phyloP scores from a whole-genome alignment of 2,329 filamentous ascomycete species.

The Daldinia eschscholtzii region DNA sequence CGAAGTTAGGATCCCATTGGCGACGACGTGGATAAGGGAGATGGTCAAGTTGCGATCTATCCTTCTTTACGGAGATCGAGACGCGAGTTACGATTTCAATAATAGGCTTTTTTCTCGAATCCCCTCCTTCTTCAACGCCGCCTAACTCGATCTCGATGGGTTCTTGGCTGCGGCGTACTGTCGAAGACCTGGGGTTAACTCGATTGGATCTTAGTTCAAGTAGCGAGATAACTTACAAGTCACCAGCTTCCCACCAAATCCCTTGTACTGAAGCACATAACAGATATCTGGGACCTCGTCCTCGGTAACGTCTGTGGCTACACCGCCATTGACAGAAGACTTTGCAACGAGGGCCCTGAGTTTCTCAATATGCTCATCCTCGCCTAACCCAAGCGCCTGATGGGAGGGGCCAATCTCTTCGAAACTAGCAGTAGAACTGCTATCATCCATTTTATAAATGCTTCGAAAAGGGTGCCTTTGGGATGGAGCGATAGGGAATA shows the following conservation, averaged over 20 bases:
- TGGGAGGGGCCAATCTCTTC: not conserved
- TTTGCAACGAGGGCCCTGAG: slow-evolving; percentile 1
- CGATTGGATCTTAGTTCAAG: not conserved
- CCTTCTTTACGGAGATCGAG: not conserved
- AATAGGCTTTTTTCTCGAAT: not conserved
- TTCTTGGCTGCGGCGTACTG: slow-evolving; percentile 1
- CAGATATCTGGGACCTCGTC: slow-evolving; percentile 57
- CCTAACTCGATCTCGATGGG: not conserved
- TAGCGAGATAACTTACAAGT: slow-evolving; percentile 50
- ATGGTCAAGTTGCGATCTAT: not conserved
- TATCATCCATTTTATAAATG: slow-evolving; percentile 2
- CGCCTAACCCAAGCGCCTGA: not conserved
- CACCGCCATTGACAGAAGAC: not conserved
- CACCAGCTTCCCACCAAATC: slow-evolving; percentile 51
- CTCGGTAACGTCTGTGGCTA: slow-evolving; percentile 39
- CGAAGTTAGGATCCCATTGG: not conserved
- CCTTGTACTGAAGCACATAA: slow-evolving; percentile 58
- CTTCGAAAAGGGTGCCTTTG: not conserved
- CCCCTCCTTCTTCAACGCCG: not conserved
- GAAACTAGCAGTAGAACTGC: not conserved
- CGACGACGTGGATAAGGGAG: not conserved
- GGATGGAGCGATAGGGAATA: not conserved
- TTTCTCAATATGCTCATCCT: not conserved
- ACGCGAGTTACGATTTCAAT: not conserved
- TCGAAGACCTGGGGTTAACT: not conserved